phyloP scores from a whole-genome alignment of 306 rosid species.

The Rubus parviflorus region DNA sequence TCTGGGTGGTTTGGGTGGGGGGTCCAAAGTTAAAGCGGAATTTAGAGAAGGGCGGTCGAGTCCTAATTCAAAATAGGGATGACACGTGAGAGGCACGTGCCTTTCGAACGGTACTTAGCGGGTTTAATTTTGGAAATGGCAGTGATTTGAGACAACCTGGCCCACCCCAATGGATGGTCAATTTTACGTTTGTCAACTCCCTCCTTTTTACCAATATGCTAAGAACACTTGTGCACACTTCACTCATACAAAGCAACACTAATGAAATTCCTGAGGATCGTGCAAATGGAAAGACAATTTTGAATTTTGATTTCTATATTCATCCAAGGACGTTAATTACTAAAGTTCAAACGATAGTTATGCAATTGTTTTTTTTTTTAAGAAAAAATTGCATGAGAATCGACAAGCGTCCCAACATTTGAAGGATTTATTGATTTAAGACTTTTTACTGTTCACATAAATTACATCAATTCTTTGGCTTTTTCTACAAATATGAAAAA shows the following conservation, averaged over 20 bases:
- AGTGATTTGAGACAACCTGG: not conserved
- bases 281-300: not conserved
- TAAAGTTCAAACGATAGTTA: no score
- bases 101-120: slow-evolving; percentile 41
- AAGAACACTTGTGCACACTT: not conserved
- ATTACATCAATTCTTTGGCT: no score
- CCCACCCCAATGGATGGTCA: slow-evolving; percentile 23
- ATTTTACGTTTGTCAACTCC: not conserved
- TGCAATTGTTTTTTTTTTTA: no score
- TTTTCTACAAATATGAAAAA: no score
- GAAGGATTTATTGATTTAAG: no score
- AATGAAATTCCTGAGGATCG: not conserved
- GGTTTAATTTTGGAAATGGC: slow-evolving; percentile 25
- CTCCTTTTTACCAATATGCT: not conserved
- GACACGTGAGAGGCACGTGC: slow-evolving; percentile 58
- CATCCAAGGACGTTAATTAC: not conserved
- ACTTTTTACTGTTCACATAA: no score
- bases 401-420: no score
- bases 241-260: not conserved
- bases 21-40: not conserved
- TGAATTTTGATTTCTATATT: not conserved
- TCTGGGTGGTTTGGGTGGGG: not conserved
- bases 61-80: slow-evolving; percentile 64
- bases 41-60: slow-evolving; percentile 44
- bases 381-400: no score